Evolutionary conservation across 768 basidiomycete species (phyloP).

Genomic region (Polyporus arcularius): DNA sequence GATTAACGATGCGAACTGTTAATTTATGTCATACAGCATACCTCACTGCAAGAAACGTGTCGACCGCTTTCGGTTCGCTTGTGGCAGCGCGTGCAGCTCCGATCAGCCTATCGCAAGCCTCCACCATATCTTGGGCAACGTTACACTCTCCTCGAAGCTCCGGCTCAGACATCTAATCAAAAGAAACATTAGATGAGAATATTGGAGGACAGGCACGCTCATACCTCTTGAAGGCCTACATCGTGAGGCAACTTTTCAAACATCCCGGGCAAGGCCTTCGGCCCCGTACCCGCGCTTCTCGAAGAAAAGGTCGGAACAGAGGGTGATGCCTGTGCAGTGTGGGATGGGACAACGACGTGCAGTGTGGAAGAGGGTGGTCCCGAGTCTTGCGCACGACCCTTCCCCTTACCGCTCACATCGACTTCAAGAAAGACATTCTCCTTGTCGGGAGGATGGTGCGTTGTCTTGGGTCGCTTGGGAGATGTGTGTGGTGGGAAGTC

Average conservation of each 20-base stretch:
- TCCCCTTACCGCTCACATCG: conserved; percentile 15
- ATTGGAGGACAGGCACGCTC: background rate
- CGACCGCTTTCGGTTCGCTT: conserved; percentile 5
- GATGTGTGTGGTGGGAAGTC: conserved; percentile 14
- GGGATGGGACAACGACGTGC: background rate
- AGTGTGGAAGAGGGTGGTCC: background rate
- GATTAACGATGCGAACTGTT: background rate
- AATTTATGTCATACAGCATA: background rate
- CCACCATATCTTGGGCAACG: background rate
- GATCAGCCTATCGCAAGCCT: conserved; percentile 10
- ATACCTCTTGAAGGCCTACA: conserved; percentile 12
- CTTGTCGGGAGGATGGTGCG: conserved; percentile 21
- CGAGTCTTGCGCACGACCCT: conserved; percentile 5
- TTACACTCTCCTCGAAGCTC: conserved; percentile 5
- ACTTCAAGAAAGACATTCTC: conserved; percentile 25
- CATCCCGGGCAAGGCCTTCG: background rate
- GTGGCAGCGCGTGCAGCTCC: conserved; percentile 13
- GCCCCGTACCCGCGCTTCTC: too few species aligned
- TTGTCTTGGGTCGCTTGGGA: conserved; percentile 35
- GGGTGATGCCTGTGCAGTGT: background rate
- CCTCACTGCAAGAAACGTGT: background rate
- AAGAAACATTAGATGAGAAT: background rate
- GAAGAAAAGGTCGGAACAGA: background rate
- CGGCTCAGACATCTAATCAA: conserved; percentile 1
- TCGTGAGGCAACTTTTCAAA: conserved; percentile 4